These are phyloP conservation scores for Plasmodium sp. DNA, from an alignment of 169 alveolate genomes.

Conservation along the genomic window DNA sequence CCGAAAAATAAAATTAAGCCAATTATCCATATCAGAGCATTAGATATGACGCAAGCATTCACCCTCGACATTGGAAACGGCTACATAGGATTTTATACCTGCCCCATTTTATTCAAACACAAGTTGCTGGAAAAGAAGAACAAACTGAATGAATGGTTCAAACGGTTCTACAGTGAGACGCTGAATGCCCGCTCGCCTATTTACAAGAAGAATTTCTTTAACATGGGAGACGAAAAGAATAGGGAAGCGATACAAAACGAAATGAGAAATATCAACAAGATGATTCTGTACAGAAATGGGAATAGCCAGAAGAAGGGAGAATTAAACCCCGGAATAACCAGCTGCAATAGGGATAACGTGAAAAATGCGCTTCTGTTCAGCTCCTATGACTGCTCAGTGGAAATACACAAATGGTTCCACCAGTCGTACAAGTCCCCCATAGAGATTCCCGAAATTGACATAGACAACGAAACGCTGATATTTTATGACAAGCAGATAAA, in stretches of 20 bases:
- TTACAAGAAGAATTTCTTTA: conserved; percentile 14
- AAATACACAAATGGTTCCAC: conserved; percentile 74
- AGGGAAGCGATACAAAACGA: conserved; percentile 36
- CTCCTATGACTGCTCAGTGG: conserved; percentile 68
- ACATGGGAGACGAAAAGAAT: conserved; percentile 21
- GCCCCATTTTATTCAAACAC: conserved; percentile 72
- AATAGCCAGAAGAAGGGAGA: background rate
- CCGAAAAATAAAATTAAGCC: conserved; percentile 74
- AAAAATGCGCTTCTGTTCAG: conserved; percentile 53
- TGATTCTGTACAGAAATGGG: background rate
- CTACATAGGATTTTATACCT: conserved; percentile 74
- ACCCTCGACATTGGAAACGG: conserved; percentile 70
- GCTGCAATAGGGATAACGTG: background rate
- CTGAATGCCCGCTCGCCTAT: conserved; percentile 11
- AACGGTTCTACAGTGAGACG: conserved; percentile 43
- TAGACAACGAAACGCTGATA: conserved; percentile 74
- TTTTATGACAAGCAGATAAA: conserved; percentile 74
- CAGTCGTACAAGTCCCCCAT: conserved; percentile 72
- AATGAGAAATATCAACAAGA: conserved; percentile 32
- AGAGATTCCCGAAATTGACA: conserved; percentile 74
- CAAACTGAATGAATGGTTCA: conserved; percentile 66
- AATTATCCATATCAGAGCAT: conserved; percentile 70
- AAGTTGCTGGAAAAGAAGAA: conserved; percentile 54
- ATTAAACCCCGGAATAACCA: background rate
- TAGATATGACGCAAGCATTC: conserved; percentile 76